Evolutionary conservation across 2,329 filamentous ascomycete genomes (phyloP), one percentile per base, ranked within the genome.

Genomic region (Hortaea sp.): DNA sequence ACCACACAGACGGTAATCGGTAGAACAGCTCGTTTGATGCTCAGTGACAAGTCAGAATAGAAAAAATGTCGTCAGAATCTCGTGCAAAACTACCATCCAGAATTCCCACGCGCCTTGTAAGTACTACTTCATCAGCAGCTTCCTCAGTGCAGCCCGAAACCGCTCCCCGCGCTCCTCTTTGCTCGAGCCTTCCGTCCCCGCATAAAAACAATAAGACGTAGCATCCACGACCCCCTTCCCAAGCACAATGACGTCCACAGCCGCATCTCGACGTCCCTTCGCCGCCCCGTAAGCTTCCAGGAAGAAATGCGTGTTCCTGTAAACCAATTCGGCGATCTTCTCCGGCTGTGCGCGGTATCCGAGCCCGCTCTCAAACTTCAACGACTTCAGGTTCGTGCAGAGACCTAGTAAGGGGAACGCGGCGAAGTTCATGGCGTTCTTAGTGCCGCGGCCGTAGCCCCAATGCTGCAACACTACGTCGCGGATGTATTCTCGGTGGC

Each of bases 221-320:
- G 55, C 39, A 53, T 50, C 43, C 20, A 20, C 20, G 20, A 20
- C 20, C 20, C 20, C 20, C 20, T 31, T n/a, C 7, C 49, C 47
- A 7, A 62, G 35, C 38, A 54, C 32, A 9, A 63, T 20, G 5
- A 63, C 44, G 32, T 59, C 50, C 3, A 61, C 44, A 6, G 52
- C 58, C 3, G 58, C 58, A 12, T 57, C 56, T 27, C 48, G 50
- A 4, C 35, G 11, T 4, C 55, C 58, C 12, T 60, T 54, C 7
- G 53, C 54, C n/a, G 44, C 35, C 4, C 52, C 57, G 28, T 51
- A 54, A 2, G 52, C 52, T 29, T 61, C 55, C 4, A 63, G 41
- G 40, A 62, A 61, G 39, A 49, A 43, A 40, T 55, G 49, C 4
- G 49, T 54, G 20, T 60, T 56, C 4, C 53, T 45, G 48, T 53